These are phyloP conservation scores for Mycena rosella DNA, from an alignment of 768 basidiomycete species.

Conservation along the genomic window DNA sequence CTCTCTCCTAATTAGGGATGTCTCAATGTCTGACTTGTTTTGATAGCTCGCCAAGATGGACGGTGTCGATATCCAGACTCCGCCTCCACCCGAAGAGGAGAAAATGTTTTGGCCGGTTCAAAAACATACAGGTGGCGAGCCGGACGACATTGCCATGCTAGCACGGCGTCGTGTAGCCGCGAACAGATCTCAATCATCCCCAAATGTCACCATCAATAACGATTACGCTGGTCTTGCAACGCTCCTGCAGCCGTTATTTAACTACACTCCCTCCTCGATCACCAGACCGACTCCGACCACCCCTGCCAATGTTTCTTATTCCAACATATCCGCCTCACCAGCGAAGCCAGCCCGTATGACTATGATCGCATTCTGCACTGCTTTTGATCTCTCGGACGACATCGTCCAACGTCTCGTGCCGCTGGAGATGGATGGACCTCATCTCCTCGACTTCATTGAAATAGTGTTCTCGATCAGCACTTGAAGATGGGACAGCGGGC, in stretches of 20 bases:
- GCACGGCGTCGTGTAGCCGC: too few relatives aligned
- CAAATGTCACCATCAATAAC: too few relatives aligned
- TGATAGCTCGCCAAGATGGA: neutral
- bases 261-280: too few relatives aligned
- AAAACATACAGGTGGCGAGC: neutral
- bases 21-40: neutral
- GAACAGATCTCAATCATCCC: too few relatives aligned
- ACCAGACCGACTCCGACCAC: too few relatives aligned
- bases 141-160: neutral
- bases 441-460: conserved; percentile 12
- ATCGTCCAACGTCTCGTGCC: neutral
- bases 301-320: too few relatives aligned
- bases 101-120: conserved; percentile 8
- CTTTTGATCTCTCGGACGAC: neutral
- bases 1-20: neutral
- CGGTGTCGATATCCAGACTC: neutral
- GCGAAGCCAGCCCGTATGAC: conserved; percentile 11
- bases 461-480: neutral
- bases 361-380: neutral
- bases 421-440: conserved; percentile 15
- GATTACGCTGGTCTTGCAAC: too few relatives aligned
- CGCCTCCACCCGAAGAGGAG: neutral
- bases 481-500: conserved; percentile 10
- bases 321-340: conserved; percentile 3
- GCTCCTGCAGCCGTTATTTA: too few relatives aligned